These are phyloP conservation scores for Candida piceae DNA, from an alignment of 805 yeast genomes.

Conservation along the genomic window DNA sequence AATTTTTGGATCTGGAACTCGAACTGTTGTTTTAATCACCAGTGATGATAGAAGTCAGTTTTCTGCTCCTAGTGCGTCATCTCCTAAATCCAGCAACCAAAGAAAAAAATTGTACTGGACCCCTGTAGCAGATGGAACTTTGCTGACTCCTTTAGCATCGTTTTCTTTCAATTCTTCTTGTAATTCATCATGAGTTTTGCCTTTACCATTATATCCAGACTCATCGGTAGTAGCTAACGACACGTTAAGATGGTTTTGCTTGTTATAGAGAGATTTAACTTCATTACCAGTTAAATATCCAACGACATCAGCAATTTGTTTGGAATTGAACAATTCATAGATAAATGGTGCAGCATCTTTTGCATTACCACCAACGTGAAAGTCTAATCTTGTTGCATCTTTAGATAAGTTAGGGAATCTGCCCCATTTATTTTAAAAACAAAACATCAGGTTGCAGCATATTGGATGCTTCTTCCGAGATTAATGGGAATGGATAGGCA, in stretches of 20 bases:
- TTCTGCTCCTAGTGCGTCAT: conserved; percentile 45
- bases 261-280: conserved; percentile 41
- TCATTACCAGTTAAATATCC: conserved; percentile 46
- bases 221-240: conserved; percentile 31
- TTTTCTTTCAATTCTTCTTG: conserved; percentile 10
- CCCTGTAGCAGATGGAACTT: conserved; percentile 41
- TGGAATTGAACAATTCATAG: conserved; percentile 46
- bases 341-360: conserved; percentile 39
- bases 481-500: conserved; percentile 52
- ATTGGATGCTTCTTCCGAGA: conserved; percentile 52
- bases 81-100: conserved; percentile 45
- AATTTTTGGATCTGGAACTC: conserved; percentile 36
- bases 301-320: conserved; percentile 42
- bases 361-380: conserved; percentile 44
- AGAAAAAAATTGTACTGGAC: conserved; percentile 44
- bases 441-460: conserved; percentile 41
- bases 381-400: conserved; percentile 34
- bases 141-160: conserved; percentile 26
- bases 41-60: conserved; percentile 42
- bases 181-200: conserved; percentile 14
- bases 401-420: conserved; percentile 31
- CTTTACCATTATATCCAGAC: not conserved
- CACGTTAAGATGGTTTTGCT: conserved; percentile 48
- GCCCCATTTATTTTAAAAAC: conserved; percentile 37
- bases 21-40: conserved; percentile 31